Base-by-base conservation (phyloP, 2,329 filamentous ascomycete species). In the Beauveria brongniartii region DNA sequence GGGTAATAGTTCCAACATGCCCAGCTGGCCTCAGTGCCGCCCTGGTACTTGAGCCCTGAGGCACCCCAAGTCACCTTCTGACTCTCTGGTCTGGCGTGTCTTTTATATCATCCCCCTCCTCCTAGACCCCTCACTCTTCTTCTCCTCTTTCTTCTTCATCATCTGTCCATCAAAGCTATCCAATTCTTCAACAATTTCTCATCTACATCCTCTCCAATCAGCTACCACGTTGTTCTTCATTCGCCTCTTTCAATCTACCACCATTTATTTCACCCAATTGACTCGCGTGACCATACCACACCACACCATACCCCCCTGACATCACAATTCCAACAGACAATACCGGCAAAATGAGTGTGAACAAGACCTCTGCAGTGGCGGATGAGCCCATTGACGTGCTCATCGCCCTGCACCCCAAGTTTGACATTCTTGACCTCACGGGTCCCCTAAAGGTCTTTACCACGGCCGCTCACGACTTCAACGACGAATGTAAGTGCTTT, bases 381-480 rank as follows among this genome's bases (percentile, higher is more conserved):
- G 82, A 84, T 70, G 80, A 85, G 71, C 82, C 82, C 66, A 76
- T 85, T 69, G 78, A 84, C 65, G 80, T 85, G 66, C 80, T 86
- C 70, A 79, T 86, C 73, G 82, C 79, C 67, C 77, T 86, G 67
- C 82, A 86, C 59, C 74, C 78, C 70, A 82, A 83, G 71, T 86
- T 85, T 70, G 76, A 85, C 69, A 71, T 85, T 62, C 67, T 84
- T 65, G 82, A 85, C 75, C 79, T 85, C 66, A 79, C 81, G 61
- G 82, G 81, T 65, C 78, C 81, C 48, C 70, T 82, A 56, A 78
- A 84, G 74, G 77, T 79, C 64, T 75, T 86, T 61, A 72, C 72
- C 64, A 71, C 70, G 54, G 80, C 82, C 62, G 76, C 77, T 47
- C 81, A 84, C 64, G 76, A 85, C 65, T 75, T 77, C 65, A 77